Evolutionary conservation across 164 flowering plant genomes (phyloP).

Genomic region (Echeveria elegans): DNA sequence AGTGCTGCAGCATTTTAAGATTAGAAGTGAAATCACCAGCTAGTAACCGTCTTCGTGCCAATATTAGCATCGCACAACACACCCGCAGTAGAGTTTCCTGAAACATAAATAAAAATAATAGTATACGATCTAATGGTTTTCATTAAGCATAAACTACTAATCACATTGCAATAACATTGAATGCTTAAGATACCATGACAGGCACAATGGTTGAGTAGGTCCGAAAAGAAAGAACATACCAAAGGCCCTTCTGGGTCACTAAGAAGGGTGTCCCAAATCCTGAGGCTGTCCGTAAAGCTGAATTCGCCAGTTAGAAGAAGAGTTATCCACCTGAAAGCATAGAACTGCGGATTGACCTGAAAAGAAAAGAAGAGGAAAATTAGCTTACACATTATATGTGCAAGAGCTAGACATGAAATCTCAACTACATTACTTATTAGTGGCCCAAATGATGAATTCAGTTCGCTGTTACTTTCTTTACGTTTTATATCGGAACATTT

Average conservation of each 20-base stretch:
- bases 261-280: conserved; percentile 90
- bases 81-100: conserved; percentile 85
- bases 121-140: not conserved
- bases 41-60: conserved; percentile 69
- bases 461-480: not conserved
- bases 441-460: not conserved
- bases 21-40: conserved; percentile 98
- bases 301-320: conserved; percentile 95
- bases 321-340: conserved; percentile 98
- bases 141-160: not conserved
- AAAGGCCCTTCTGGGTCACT: conserved; percentile 97
- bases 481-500: not conserved
- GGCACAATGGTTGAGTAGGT: not conserved
- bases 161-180: not conserved
- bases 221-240: conserved; percentile 28
- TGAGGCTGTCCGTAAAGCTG: conserved; percentile 80
- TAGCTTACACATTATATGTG: not conserved
- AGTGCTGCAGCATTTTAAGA: conserved; percentile 79
- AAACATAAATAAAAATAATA: not conserved
- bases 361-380: conserved; percentile 15
- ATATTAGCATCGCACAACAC: conserved; percentile 90
- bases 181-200: not conserved
- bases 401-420: not conserved
- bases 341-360: conserved; percentile 94
- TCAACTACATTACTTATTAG: not conserved